Base-by-base conservation (phyloP, 495 filamentous ascomycete species). In the Elasticomyces elasticus region DNA sequence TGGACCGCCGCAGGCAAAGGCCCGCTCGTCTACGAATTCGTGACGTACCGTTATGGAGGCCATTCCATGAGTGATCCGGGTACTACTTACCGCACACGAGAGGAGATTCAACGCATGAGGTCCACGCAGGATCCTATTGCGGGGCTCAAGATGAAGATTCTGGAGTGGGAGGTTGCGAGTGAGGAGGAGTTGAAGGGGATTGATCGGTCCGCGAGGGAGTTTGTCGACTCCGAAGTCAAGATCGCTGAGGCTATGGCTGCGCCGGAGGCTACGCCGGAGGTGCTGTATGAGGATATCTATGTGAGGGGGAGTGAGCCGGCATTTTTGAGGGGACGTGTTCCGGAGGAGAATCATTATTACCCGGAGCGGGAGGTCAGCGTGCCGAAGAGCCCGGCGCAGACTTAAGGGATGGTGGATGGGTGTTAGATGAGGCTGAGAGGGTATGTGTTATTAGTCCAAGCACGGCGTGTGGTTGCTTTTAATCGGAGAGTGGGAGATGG, bases 51-150 rank as follows among this genome's bases (percentile, higher is more conserved):
- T 55, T 98, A 98, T 71, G 92, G 92, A 67, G 92, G 92, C 44
- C 92, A 98, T 83, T 94, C 87, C 69, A 98, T 98, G 92, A 94
- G 87, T 68, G 92, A 98, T 71, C 92, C 92, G 52, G 92, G 92
- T 70, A 98, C 92, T 67, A 98, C 92, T 60, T 98, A 98, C 81
- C 86, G 92, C 63, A 95, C 89, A 63, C 90, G 92, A 70, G 92
- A 98, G 75, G 92, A 98, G 75, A 94, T 98, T 68, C 91, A 95
- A 76, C 87, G 89, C 73, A 98, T 98, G 92, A 87, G 92, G 64
- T 89, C 83, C 63, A 97, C 94, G 71, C 84, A 98, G 73, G 92
- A 98, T 76, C 89, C 92, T 61, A 97, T 98, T 65, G 89, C 91
- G 62, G 92, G 92, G 38, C 82, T 98, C 50, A 97, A 96, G 80